phyloP scores from a whole-genome alignment of 371 early-diverging fungal genomes.

The Batkoa obscura region DNA sequence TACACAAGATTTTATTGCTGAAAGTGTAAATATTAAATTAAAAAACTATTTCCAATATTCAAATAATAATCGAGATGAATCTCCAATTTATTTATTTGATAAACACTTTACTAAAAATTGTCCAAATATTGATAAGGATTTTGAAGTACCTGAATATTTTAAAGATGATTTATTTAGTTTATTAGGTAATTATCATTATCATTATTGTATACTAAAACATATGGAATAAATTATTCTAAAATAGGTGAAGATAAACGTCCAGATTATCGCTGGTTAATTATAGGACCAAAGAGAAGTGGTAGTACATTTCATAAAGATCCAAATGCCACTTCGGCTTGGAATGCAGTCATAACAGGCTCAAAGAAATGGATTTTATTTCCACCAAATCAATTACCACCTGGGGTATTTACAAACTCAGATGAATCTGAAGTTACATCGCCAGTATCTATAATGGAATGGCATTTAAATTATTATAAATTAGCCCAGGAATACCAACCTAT shows the following conservation, averaged over 20 bases:
- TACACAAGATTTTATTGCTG: constrained; percentile 28
- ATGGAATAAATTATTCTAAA: too few species aligned
- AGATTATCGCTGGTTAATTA: constrained; percentile 49
- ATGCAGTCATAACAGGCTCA: constrained; percentile 38
- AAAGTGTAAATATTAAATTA: constrained; percentile 31
- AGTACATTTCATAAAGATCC: constrained; percentile 49
- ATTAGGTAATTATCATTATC: constrained; percentile 10
- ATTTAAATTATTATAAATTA: constrained; percentile 17
- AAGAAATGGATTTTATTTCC: constrained; percentile 39
- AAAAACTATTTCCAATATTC: constrained; percentile 27
- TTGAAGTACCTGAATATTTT: constrained; percentile 35
- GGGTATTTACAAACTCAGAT: constrained; percentile 37
- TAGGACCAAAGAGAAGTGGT: constrained; percentile 40
- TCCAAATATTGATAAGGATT: constrained; percentile 22
- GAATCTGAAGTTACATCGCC: constrained; percentile 47
- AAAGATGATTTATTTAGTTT: constrained; percentile 31
- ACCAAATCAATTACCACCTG: constrained; percentile 41
- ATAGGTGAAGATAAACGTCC: constrained; percentile 19
- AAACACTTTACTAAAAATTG: constrained; percentile 26
- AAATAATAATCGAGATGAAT: constrained; percentile 18
- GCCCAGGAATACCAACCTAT: constrained; percentile 16
- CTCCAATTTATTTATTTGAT: constrained; percentile 50
- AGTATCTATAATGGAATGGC: constrained; percentile 44
- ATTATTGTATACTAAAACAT: too few species aligned
- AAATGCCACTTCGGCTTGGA: constrained; percentile 48